A percentile compares a stretch with the other conserved stretches of the same genome.
Conservation (phyloP, 2,329 filamentous ascomycete genomes). For the Emmonsiellopsis sp. region DNA sequence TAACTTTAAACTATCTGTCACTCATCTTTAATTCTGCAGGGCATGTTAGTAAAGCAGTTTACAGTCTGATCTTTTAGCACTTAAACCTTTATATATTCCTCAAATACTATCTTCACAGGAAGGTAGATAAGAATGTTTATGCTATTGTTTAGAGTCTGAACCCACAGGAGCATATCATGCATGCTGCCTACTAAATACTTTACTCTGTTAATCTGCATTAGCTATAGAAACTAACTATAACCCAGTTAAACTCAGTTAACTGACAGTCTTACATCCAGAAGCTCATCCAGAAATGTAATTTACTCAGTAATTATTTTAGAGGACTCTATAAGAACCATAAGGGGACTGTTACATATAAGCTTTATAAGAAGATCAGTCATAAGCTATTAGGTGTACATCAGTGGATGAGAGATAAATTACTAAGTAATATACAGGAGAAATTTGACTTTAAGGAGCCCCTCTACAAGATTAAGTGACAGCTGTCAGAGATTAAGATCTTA, state of each 20-base stretch:
- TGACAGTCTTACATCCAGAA: conserved; percentile 11
- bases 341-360: conserved; percentile 5
- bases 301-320: background rate
- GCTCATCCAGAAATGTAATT: conserved; percentile 9
- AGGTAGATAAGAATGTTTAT: conserved; percentile 10
- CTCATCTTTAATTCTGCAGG: background rate
- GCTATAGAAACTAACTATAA: conserved; percentile 14
- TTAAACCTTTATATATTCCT: conserved; percentile 12
- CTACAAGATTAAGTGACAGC: conserved; percentile 13
- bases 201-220: conserved; percentile 16
- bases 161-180: conserved; percentile 16
- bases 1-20: background rate
- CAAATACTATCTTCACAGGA: conserved; percentile 14
- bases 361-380: conserved; percentile 5
- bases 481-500: conserved; percentile 11
- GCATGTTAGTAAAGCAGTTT: conserved; percentile 11
- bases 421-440: conserved; percentile 10
- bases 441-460: conserved; percentile 15
- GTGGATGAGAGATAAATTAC: conserved; percentile 8
- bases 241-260: conserved; percentile 17
- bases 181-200: conserved; percentile 15
- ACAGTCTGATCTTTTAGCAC: conserved; percentile 16
- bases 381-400: conserved; percentile 7
- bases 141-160: conserved; percentile 15
- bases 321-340: conserved; percentile 4